A percentile compares a stretch with the other conserved stretches of the same genome.
Evolutionary conservation across 2,329 filamentous ascomycete species (phyloP).

Genomic region (Trichoderma sp.): DNA sequence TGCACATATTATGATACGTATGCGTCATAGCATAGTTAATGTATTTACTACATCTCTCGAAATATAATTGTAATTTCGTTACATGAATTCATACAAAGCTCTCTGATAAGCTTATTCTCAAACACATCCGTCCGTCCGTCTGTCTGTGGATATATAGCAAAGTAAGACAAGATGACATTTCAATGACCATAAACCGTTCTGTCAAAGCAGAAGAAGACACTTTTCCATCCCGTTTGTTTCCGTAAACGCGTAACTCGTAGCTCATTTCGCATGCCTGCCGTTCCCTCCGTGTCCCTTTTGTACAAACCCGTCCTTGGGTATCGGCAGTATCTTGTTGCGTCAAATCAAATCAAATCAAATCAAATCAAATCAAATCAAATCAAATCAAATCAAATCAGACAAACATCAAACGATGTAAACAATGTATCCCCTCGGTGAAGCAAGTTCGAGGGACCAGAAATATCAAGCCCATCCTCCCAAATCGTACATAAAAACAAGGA

Average conservation of each 20-base stretch:
- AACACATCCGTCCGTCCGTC: background rate
- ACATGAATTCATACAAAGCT: background rate
- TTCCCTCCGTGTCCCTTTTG: background rate
- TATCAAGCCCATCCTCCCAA: background rate
- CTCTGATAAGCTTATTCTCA: background rate
- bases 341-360: background rate
- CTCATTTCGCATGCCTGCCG: background rate
- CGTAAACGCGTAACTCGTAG: background rate
- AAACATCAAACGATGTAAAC: background rate
- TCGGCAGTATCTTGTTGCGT: background rate
- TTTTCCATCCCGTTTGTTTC: background rate
- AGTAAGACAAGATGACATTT: background rate
- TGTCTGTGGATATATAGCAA: background rate
- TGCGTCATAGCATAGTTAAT: background rate
- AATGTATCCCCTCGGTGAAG: background rate
- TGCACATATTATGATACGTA: background rate
- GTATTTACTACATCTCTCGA: background rate
- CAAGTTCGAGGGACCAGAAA: background rate
- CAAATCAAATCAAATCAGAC: background rate
- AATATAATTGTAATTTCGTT: background rate
- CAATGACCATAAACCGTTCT: background rate
- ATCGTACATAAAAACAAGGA: background rate
- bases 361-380: background rate
- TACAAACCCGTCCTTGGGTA: background rate
- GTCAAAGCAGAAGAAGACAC: background rate